A percentile compares a stretch with the other conserved stretches of the same genome.
phyloP scores from a whole-genome alignment of 345 rosid species.

The Gossypioides kirkii region DNA sequence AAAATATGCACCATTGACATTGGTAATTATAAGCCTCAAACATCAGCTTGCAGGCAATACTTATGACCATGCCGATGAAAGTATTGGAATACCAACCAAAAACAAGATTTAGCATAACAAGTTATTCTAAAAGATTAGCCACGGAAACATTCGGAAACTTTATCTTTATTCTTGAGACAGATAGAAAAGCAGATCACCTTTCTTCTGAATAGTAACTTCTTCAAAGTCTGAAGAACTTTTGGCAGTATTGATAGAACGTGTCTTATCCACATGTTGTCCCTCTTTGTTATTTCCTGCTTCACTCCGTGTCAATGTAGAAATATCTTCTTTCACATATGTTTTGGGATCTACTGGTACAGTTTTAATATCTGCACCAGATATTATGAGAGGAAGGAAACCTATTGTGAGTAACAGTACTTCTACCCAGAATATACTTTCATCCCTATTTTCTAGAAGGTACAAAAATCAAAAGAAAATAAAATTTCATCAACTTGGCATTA shows the following conservation, averaged over 20 bases:
- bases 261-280: background rate
- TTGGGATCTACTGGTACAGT: background rate
- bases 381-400: background rate
- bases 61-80: background rate
- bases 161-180: background rate
- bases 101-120: background rate
- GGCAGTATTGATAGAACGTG: background rate
- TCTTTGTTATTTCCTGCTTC: conserved; percentile 8
- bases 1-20: background rate
- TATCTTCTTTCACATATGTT: conserved; percentile 17
- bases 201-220: background rate
- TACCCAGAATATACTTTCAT: background rate
- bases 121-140: background rate
- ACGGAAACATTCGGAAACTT: background rate
- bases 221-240: conserved; percentile 3
- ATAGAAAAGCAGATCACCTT: conserved; percentile 7
- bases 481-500: background rate
- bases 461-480: background rate
- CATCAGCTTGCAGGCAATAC: background rate
- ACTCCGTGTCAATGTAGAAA: conserved; percentile 8
- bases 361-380: conserved; percentile 19
- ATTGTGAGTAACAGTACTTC: background rate
- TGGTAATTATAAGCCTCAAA: background rate
- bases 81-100: background rate
- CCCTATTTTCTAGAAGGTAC: background rate